Conservation (phyloP, 2,329 filamentous ascomycete genomes). For the Exserohilum rostratum region DNA sequence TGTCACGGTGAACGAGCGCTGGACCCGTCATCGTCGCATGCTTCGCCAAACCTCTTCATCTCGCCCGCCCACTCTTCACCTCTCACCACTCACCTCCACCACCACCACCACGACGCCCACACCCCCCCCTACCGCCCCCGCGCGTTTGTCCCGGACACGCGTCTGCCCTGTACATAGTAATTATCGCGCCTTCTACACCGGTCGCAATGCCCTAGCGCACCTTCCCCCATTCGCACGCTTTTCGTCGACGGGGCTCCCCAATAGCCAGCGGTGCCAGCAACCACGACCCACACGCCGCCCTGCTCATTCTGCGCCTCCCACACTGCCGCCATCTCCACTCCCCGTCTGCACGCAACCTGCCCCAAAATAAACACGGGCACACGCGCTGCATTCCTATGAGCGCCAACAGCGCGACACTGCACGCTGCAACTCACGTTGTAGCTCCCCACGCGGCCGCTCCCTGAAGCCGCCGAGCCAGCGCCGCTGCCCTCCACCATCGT, state of each 20-base stretch:
- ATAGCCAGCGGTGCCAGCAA: constrained; percentile 26
- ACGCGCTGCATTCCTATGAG: constrained; percentile 1
- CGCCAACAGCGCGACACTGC: not conserved
- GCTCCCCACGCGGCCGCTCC: constrained; percentile 15
- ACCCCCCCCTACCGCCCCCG: not conserved
- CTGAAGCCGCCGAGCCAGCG: constrained; percentile 11
- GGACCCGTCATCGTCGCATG: constrained; percentile 18
- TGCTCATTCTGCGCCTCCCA: constrained; percentile 4
- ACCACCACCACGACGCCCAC: constrained; percentile 20
- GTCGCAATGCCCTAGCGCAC: constrained; percentile 34
- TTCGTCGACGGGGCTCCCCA: constrained; percentile 19
- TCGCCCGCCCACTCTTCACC: constrained; percentile 13
- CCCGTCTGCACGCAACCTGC: constrained; percentile 2
- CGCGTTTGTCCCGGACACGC: constrained; percentile 34
- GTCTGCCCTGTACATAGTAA: constrained; percentile 11
- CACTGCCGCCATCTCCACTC: constrained; percentile 8
- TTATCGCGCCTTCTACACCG: constrained; percentile 19
- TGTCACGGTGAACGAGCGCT: constrained; percentile 29
- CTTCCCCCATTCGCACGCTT: constrained; percentile 17
- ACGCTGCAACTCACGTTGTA: constrained; percentile 2
- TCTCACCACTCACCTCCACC: not conserved
- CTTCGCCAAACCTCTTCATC: constrained; percentile 43
- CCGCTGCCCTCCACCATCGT: constrained; percentile 14
- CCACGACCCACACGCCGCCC: constrained; percentile 19
- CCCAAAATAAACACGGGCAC: not conserved